These are phyloP conservation scores for Haberlea rhodopensis DNA, from an alignment of 257 asterid genomes.

Conservation along the genomic window DNA sequence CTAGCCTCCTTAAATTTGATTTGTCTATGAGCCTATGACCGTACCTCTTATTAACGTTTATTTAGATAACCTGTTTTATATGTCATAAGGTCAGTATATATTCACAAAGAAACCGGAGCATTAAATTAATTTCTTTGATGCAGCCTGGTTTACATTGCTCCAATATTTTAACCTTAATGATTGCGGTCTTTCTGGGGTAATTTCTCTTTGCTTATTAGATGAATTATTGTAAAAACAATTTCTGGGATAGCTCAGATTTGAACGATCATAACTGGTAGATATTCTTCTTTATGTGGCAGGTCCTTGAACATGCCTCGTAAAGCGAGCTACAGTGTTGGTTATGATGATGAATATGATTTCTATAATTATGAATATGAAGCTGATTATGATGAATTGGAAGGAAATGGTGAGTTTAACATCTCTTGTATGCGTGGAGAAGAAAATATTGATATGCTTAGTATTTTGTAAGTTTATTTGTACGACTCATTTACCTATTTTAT, in stretches of 20 bases:
- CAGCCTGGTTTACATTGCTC: too few relatives aligned
- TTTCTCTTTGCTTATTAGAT: too few relatives aligned
- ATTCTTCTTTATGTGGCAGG: constrained; percentile 29
- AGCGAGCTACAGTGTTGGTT: constrained; percentile 42
- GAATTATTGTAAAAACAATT: too few relatives aligned
- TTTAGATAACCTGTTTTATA: too few relatives aligned
- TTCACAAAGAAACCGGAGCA: too few relatives aligned
- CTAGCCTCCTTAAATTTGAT: too few relatives aligned
- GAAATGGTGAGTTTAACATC: constrained; percentile 46
- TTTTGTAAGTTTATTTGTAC: constrained; percentile 1
- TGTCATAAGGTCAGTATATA: too few relatives aligned
- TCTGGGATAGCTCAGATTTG: neutral
- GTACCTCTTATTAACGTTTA: too few relatives aligned
- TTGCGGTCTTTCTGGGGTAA: neutral
- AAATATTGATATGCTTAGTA: constrained; percentile 7
- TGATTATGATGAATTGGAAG: constrained; percentile 41
- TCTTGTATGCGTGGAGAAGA: constrained; percentile 7
- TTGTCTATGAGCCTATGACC: too few relatives aligned
- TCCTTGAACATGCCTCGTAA: constrained; percentile 76
- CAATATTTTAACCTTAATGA: too few relatives aligned
- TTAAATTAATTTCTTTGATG: too few relatives aligned
- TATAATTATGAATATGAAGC: constrained; percentile 51
- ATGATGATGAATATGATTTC: constrained; percentile 49
- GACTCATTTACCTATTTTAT: neutral
- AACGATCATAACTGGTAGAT: neutral